Conservation (phyloP, 441 rosid species). For the Hura crepitans region DNA sequence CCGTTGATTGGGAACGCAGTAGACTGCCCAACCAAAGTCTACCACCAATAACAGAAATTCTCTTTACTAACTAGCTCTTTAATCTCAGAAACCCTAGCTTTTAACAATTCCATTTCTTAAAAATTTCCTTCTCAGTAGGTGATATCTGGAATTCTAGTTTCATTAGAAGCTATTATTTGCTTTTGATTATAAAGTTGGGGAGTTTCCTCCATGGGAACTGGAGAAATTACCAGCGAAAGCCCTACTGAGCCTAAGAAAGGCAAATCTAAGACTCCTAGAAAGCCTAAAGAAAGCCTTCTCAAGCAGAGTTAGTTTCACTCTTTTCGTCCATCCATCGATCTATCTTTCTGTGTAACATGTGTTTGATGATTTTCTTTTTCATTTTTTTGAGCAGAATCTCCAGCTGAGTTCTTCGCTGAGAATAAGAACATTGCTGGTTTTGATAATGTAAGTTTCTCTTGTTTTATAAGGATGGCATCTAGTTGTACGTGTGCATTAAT, state of each 20-base stretch:
- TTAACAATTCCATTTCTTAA: not conserved
- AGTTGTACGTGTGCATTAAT: not conserved
- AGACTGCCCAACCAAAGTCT: too few species aligned
- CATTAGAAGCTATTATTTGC: not conserved
- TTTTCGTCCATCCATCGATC: conserved; percentile 3
- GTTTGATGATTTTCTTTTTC: not conserved
- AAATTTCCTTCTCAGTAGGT: not conserved
- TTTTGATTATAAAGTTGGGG: not conserved
- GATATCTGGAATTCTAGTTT: not conserved
- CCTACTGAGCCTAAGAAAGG: conserved; percentile 54
- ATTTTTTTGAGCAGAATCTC: conserved; percentile 64
- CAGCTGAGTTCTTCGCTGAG: conserved; percentile 98
- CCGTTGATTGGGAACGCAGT: not conserved
- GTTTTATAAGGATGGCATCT: not conserved
- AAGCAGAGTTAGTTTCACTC: not conserved
- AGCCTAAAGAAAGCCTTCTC: conserved; percentile 69
- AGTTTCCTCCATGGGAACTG: conserved; percentile 32
- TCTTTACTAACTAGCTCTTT: too few species aligned
- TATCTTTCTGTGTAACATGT: not conserved
- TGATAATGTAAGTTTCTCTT: conserved; percentile 61
- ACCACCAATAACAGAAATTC: too few species aligned
- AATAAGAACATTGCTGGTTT: conserved; percentile 98
- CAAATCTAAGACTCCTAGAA: conserved; percentile 51
- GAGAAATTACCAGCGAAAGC: conserved; percentile 35
- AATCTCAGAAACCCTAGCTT: not conserved